A percentile compares a stretch with the other conserved stretches of the same genome.
Conservation (phyloP, 352 stramenopile species). For the Phytophthora macrochlamydospora region DNA sequence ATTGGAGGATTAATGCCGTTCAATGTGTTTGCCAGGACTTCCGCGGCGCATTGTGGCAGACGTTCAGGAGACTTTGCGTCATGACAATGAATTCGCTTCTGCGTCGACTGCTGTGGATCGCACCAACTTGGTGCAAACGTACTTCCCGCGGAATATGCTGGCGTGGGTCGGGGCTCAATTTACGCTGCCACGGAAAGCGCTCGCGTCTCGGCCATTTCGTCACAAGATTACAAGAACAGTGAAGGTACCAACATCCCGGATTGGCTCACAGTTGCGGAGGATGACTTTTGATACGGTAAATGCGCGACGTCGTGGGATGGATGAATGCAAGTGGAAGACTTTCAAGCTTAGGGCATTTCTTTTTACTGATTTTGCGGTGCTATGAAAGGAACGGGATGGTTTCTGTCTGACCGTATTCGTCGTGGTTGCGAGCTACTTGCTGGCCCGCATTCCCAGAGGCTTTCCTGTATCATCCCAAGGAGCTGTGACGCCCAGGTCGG, state of each 20-base stretch:
- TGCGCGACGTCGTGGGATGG: not conserved
- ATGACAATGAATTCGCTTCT: slow-evolving; percentile 49
- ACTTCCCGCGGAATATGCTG: slow-evolving; percentile 79
- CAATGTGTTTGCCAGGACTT: slow-evolving; percentile 44
- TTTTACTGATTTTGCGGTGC: slow-evolving; percentile 19
- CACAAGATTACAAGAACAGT: slow-evolving; percentile 54
- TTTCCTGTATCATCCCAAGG: slow-evolving; percentile 81
- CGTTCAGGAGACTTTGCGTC: slow-evolving; percentile 36
- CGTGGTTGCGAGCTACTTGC: slow-evolving; percentile 29
- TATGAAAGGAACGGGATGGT: slow-evolving; percentile 9
- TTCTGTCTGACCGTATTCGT: slow-evolving; percentile 1
- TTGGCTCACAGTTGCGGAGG: slow-evolving; percentile 70
- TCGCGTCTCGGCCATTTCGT: slow-evolving; percentile 46
- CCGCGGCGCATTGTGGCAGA: slow-evolving; percentile 54
- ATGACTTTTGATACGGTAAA: slow-evolving; percentile 23
- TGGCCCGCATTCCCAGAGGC: slow-evolving; percentile 63
- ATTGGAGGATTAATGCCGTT: not conserved
- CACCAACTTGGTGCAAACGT: slow-evolving; percentile 44
- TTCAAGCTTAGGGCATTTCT: slow-evolving; percentile 20
- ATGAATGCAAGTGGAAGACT: not conserved
- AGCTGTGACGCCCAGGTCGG: slow-evolving; percentile 72
- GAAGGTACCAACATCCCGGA: slow-evolving; percentile 48
- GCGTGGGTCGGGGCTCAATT: slow-evolving; percentile 81
- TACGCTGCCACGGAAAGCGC: slow-evolving; percentile 70
- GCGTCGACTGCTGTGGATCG: slow-evolving; percentile 35